Evolutionary conservation across 495 filamentous ascomycete genomes (phyloP).

Genomic region (Gamarada debralockiae): DNA sequence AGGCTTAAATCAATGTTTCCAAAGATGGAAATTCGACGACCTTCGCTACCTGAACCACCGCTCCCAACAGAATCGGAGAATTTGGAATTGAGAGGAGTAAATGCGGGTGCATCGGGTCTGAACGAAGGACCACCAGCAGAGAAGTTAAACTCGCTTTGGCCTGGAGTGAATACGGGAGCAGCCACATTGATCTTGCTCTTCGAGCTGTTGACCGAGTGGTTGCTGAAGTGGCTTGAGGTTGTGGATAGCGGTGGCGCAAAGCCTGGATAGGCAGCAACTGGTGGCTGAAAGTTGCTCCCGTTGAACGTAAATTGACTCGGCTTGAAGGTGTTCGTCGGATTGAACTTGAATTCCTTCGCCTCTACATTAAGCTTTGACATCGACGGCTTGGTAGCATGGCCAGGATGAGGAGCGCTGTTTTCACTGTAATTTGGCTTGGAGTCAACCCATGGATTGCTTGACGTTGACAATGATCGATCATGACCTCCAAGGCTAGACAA

Average conservation of each 20-base stretch:
- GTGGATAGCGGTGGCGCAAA: conserved; percentile 20
- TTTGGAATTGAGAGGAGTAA: conserved; percentile 58
- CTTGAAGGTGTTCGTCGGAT: conserved; percentile 60
- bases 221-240: conserved; percentile 22
- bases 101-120: conserved; percentile 76
- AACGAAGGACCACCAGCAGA: conserved; percentile 64
- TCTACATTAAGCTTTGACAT: conserved; percentile 79
- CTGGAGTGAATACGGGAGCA: conserved; percentile 69
- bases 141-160: conserved; percentile 68
- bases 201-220: conserved; percentile 16
- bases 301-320: conserved; percentile 55
- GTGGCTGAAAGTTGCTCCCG: conserved; percentile 51
- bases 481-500: conserved; percentile 10
- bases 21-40: conserved; percentile 53
- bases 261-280: conserved; percentile 10
- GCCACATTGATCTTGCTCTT: conserved; percentile 57
- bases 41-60: conserved; percentile 27
- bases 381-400: conserved; percentile 57
- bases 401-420: background rate
- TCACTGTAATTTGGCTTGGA: conserved; percentile 9
- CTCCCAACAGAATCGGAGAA: conserved; percentile 35
- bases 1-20: conserved; percentile 61
- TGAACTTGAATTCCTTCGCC: conserved; percentile 83
- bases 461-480: conserved; percentile 12
- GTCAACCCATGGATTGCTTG: conserved; percentile 27